Percentiles rank a stretch among this genome's conserved stretches.
phyloP scores from a whole-genome alignment of 495 filamentous ascomycete species.

The Aspergillus kassunensis region DNA sequence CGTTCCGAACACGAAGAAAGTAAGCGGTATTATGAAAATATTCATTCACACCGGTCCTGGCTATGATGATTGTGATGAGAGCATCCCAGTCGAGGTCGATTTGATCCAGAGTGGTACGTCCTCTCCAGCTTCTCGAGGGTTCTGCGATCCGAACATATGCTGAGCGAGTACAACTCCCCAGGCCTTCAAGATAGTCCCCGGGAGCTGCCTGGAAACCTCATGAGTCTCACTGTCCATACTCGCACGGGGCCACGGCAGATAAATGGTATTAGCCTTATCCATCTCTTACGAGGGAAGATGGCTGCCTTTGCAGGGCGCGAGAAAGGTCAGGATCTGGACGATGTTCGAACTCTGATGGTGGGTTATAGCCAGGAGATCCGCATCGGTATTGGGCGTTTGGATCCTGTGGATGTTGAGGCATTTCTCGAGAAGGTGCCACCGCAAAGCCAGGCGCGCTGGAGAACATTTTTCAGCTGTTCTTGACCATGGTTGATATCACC shows the following conservation, averaged over 20 bases:
- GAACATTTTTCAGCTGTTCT: too few species aligned
- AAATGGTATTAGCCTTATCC: not conserved
- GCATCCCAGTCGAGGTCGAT: not conserved
- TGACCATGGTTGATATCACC: too few species aligned
- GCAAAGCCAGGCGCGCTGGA: too few species aligned
- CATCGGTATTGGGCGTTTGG: too few species aligned
- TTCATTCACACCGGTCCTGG: not conserved
- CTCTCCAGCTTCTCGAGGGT: not conserved
- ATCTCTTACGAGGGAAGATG: not conserved
- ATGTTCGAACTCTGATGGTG: too few species aligned
- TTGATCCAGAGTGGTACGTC: constrained; percentile 2
- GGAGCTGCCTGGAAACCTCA: not conserved
- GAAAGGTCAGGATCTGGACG: not conserved
- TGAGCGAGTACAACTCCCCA: too few species aligned
- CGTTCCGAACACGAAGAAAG: not conserved
- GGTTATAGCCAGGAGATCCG: too few species aligned
- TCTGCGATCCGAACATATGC: too few species aligned
- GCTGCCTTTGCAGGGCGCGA: not conserved
- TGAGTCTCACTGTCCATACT: not conserved
- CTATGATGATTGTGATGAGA: not conserved
- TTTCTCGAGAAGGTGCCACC: too few species aligned
- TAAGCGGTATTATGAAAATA: not conserved
- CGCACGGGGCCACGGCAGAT: not conserved
- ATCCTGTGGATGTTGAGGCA: too few species aligned
- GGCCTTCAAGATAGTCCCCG: not conserved